Conservation (phyloP, 768 basidiomycete species). For the Kwoniella mangroviensis region DNA sequence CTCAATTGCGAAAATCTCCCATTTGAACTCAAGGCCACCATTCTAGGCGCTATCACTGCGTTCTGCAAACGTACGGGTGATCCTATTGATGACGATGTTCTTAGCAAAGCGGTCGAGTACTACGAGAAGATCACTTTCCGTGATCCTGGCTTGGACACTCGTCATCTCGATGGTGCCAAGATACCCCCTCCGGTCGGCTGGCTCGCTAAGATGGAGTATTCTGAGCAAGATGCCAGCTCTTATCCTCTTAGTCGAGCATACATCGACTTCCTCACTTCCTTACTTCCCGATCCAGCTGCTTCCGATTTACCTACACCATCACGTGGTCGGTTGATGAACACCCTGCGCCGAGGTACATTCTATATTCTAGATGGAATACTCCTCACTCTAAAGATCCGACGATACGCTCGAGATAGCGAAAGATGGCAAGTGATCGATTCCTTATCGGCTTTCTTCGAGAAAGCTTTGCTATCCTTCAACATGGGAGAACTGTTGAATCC, state of each 20-base stretch:
- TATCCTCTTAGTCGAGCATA: constrained; percentile 92
- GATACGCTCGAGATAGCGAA: constrained; percentile 75
- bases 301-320: constrained; percentile 55
- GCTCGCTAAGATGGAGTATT: constrained; percentile 81
- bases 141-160: constrained; percentile 34
- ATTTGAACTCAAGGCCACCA: constrained; percentile 37
- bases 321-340: constrained; percentile 64
- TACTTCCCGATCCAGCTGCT: constrained; percentile 61
- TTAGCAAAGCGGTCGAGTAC: constrained; percentile 37
- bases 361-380: constrained; percentile 92
- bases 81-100: constrained; percentile 38
- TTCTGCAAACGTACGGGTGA: constrained; percentile 45
- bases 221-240: constrained; percentile 74
- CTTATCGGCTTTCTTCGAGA: constrained; percentile 82
- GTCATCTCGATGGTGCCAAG: constrained; percentile 29
- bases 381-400: constrained; percentile 72
- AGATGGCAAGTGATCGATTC: constrained; percentile 85
- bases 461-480: constrained; percentile 78
- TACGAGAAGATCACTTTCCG: constrained; percentile 48
- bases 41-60: constrained; percentile 44
- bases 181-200: constrained; percentile 46
- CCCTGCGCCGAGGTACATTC: constrained; percentile 76
- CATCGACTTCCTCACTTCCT: constrained; percentile 75
- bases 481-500: constrained; percentile 71
- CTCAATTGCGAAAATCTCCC: constrained; percentile 49